Evolutionary conservation across 352 stramenopile genomes (phyloP).

Genomic region (Globisporangium lucens): DNA sequence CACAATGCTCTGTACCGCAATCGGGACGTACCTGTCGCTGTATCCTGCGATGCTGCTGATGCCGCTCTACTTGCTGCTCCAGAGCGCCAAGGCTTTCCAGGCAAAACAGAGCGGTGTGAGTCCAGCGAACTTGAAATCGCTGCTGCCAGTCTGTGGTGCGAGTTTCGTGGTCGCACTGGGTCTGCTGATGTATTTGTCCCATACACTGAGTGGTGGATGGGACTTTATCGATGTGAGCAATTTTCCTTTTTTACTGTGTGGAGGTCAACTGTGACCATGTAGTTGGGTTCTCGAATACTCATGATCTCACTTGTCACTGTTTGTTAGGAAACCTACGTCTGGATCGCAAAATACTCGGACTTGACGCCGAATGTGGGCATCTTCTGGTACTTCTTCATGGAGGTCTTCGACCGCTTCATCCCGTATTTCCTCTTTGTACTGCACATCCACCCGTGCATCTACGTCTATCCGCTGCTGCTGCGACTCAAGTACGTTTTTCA

Average conservation of each 20-base stretch:
- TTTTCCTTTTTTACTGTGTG: not conserved
- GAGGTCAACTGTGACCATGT: not conserved
- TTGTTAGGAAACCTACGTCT: conserved; percentile 73
- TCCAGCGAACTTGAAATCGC: not conserved
- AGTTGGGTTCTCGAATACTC: not conserved
- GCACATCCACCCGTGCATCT: conserved; percentile 78
- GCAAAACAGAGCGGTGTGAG: conserved; percentile 2
- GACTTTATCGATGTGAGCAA: conserved; percentile 50
- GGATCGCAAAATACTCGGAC: conserved; percentile 75
- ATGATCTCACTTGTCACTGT: conserved; percentile 1
- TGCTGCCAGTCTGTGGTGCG: conserved; percentile 8
- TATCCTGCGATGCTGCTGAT: conserved; percentile 67
- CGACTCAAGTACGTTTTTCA: conserved; percentile 51
- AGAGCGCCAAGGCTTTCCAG: conserved; percentile 17
- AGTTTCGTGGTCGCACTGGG: conserved; percentile 28
- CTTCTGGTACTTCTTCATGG: conserved; percentile 90
- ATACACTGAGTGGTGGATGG: conserved; percentile 50
- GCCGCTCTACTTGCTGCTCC: conserved; percentile 48
- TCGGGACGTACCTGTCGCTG: conserved; percentile 71
- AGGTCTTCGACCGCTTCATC: conserved; percentile 86
- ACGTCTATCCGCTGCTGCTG: conserved; percentile 75
- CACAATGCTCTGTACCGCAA: conserved; percentile 49
- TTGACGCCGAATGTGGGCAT: conserved; percentile 83
- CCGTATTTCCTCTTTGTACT: conserved; percentile 82
- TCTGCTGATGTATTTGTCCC: conserved; percentile 55